Evolutionary conservation across 805 yeast genomes (phyloP), one percentile per base, ranked within the genome.

Genomic region (Candida xyloterini): DNA sequence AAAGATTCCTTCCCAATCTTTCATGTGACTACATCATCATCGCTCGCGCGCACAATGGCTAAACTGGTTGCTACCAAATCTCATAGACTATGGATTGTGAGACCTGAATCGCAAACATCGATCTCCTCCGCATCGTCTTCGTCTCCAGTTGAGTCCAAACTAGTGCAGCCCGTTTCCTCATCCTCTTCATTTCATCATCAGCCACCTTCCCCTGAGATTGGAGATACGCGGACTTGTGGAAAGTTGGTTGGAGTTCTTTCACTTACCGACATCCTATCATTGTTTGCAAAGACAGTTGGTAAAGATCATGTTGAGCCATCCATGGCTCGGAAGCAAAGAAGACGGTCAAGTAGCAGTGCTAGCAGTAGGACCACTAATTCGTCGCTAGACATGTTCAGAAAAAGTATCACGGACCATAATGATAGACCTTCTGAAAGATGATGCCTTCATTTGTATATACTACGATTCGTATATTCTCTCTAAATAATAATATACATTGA

Each of bases 1-100:
- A 89, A 90, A 63, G 99, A 91, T 67, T 88, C 95, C 29, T 91
- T 84, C 71, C 99, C 99, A 13, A 91, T 93, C 28, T 91, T 91
- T 73, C 95, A 91, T 60, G 96, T 91, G 18, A 82, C 86, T 47
- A 77, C 79, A 45, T 73, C 75, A 28, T 79, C 95, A 8, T 81
- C 93, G 0, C 71, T 93, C 35, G 95, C 88, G 24, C 76, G 96
- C 60, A 88, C 95, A 7, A 75, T 93, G 56, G 98, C 98, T 24
- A 91, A 93, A 61, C 70, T 91, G 51, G 98, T 91, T 10, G 98
- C 99, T 5, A 91, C 99, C 1, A 82, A 83, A 61, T 78, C 96
- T 2, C 99, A 91, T 65, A 75, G 99, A 60, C 66, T 85, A 40
- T 84, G 93, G 93, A 79, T 85, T 33, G 90, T 84, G 14, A 84